Base-by-base conservation (phyloP, 306 rosid genomes). In the Gastrolobium villosum region DNA sequence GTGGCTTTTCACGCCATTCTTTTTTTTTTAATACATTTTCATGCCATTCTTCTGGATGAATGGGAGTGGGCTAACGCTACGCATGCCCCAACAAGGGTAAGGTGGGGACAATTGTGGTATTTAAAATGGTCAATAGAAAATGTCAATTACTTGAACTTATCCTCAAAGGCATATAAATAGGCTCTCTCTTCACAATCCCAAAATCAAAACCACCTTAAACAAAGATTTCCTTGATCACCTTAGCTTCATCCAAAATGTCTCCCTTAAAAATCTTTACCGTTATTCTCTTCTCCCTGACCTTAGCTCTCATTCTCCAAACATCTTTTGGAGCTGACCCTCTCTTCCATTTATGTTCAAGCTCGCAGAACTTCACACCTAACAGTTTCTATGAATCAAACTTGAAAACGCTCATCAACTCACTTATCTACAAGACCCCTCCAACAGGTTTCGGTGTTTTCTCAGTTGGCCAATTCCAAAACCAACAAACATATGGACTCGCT, bases 271-370 rank as follows among this genome's bases (percentile, higher is more conserved):
- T 54, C 74, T 6, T 32, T 14, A 2, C 69, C 66, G 13, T 41
- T 7, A 2, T 1, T 2, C 37, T 68, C 32, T 10, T 83, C 11
- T 10, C 61, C 10, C 32, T 82, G 15, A 32, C 48, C 45, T 46
- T 65, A 32, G 36, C 41, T 73, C 56, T 84, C 14, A 7, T 79
- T 37, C 71, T 71, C 64, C 83, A 40, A 34, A n/a, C 80, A 32
- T 82, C 75, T 72, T 10, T 56, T 28, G 88, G 84, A 6, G 83
- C 79, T 0, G 40, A 72, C 20, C 81, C 88, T 35, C 89, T 90
- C 7, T 35, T 54, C 67, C 83, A 84, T 54, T 36, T 86, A 43
- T 90, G 92, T 52, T 88, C 86, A 59, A 82, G 28, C 70, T 70
- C 49, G 2, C 67, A 71, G 64, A 88, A 84, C 70, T 88, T 60